Percentiles rank a stretch among this genome's conserved stretches.
These are phyloP conservation scores for Agastache rugosa DNA, from an alignment of 257 asterid genomes.

Conservation along the genomic window DNA sequence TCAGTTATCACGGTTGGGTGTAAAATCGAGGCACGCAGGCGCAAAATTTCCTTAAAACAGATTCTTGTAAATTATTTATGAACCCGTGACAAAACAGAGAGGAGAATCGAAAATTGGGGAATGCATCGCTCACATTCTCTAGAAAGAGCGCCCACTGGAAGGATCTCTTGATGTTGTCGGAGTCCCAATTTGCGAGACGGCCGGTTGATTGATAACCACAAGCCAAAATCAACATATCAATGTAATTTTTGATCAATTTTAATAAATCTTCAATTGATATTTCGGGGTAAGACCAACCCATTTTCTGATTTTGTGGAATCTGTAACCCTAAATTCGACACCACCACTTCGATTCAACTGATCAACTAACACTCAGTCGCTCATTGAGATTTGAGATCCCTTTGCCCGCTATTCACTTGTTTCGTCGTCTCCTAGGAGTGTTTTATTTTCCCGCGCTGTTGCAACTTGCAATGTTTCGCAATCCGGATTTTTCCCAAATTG, in stretches of 20 bases:
- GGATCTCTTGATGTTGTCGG: conserved; percentile 54
- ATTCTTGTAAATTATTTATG: background rate
- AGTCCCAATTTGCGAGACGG: conserved; percentile 70
- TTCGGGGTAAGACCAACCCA: conserved; percentile 62
- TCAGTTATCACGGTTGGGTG: background rate
- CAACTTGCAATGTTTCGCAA: too few species aligned
- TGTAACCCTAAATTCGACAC: background rate
- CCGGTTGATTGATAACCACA: conserved; percentile 84
- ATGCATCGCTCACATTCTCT: conserved; percentile 49
- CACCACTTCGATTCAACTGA: conserved; percentile 4
- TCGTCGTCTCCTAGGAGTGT: too few species aligned
- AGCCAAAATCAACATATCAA: conserved; percentile 68
- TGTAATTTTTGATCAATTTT: conserved; percentile 55
- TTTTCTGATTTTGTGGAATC: conserved; percentile 31
- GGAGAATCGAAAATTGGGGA: background rate
- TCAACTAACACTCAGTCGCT: background rate
- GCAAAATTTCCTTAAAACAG: background rate
- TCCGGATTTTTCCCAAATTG: too few species aligned
- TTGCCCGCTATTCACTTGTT: too few species aligned
- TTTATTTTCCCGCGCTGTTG: too few species aligned
- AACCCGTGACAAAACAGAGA: background rate
- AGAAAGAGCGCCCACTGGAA: conserved; percentile 77
- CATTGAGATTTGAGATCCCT: background rate
- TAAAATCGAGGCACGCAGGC: background rate
- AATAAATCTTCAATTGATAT: conserved; percentile 59